Evolutionary conservation across 257 asterid species (phyloP).

Genomic region (Ocimum tenuiflorum): DNA sequence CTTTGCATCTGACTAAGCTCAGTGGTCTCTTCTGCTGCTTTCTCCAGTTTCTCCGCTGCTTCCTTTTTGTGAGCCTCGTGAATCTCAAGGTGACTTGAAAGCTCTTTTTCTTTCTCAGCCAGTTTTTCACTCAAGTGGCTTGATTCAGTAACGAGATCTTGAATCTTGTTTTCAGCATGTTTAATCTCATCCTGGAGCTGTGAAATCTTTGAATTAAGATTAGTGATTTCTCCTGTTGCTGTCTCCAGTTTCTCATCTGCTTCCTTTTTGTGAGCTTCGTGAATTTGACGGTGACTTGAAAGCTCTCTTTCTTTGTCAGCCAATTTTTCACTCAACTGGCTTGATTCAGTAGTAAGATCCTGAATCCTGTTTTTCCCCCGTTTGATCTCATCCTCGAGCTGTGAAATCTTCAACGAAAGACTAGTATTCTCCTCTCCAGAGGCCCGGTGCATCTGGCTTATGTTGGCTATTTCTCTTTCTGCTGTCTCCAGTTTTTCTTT

Average conservation of each 20-base stretch:
- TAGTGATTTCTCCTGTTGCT: slow-evolving; percentile 9
- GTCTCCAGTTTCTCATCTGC: slow-evolving; percentile 21
- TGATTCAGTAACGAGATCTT: slow-evolving; percentile 35
- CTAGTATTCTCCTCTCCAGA: slow-evolving; percentile 36
- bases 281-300: slow-evolving; percentile 13
- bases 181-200: slow-evolving; percentile 32
- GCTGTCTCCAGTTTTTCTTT: slow-evolving; percentile 27
- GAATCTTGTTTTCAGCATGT: slow-evolving; percentile 36
- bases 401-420: slow-evolving; percentile 21
- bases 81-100: slow-evolving; percentile 17
- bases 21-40: slow-evolving; percentile 12
- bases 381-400: slow-evolving; percentile 31
- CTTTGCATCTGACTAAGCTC: slow-evolving; percentile 17
- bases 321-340: slow-evolving; percentile 31
- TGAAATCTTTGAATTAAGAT: slow-evolving; percentile 20
- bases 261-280: slow-evolving; percentile 32
- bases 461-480: slow-evolving; percentile 4
- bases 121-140: slow-evolving; percentile 29
- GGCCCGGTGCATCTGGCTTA: slow-evolving; percentile 11
- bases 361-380: slow-evolving; percentile 38
- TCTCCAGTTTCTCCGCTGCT: slow-evolving; percentile 24
- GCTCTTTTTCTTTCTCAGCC: slow-evolving; percentile 18
- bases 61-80: slow-evolving; percentile 34
- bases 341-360: slow-evolving; percentile 33
- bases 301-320: slow-evolving; percentile 16